Base-by-base conservation (phyloP, 352 stramenopile species). In the Globisporangium viniferum region DNA sequence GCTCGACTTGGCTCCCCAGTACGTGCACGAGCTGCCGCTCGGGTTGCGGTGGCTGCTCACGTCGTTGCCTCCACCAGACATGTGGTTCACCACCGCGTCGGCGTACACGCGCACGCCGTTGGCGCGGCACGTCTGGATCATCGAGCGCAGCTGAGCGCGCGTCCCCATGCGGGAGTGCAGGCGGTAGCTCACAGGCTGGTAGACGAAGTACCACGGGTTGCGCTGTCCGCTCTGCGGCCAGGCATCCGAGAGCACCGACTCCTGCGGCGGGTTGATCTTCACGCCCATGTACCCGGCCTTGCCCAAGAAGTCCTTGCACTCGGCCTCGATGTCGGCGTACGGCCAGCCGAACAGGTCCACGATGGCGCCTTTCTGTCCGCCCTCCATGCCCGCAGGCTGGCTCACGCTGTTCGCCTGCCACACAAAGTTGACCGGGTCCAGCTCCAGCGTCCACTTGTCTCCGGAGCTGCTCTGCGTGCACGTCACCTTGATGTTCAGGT, bases 341-440 rank as follows among this genome's bases (percentile, higher is more conserved):
- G 83, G 80, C 83, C 82, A 90, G 6, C 80, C 81, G 41, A 90
- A 90, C 10, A 90, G 64, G 36, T 88, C 81, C 5, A 90, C 81
- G 63, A 90, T 88, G 7, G 81, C 80, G 18, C 81, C 81, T 20
- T 80, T 82, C 48, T 90, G 81, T 18, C 81, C 81, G 20, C 66
- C 1, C 77, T 83, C 74, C 61, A 86, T 75, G 0, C 67, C 69
- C 3, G 72, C 64, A 1, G 72, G 64, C 29, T 79, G 74, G 14
- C 3, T 70, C 14, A 91, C 80, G 0, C 61, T 33, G 4, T 71
- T 72, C 53, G 73, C 68, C 33, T 90, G 77, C 83, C 83, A 91
- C 5, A 91, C 62, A 64, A 91, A 91, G 74, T 91, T 86, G 24
- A 91, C 68, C 0, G 83, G 79, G 36, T 91, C 83, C 3, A 91